A percentile compares a stretch with the other conserved stretches of the same genome.
Conservation (phyloP, 2,329 filamentous ascomycete genomes). For the Daldinia eschscholtzii region DNA sequence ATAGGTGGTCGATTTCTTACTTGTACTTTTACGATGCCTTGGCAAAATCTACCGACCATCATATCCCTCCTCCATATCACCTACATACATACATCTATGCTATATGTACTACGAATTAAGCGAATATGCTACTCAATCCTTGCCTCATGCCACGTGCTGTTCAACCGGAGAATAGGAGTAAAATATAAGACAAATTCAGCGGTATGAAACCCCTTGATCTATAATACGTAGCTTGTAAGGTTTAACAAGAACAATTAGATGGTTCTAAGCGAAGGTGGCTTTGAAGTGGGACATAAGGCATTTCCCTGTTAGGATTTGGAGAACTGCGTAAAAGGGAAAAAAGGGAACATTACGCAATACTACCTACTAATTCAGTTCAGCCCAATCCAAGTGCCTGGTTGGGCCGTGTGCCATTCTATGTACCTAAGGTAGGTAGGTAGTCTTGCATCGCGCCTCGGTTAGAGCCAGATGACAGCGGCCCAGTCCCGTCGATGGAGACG, state of each 20-base stretch:
- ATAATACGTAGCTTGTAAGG: background rate
- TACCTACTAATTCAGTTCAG: constrained; percentile 35
- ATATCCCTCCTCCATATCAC: background rate
- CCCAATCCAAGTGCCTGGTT: constrained; percentile 40
- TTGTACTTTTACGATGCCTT: constrained; percentile 8
- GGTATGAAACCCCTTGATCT: background rate
- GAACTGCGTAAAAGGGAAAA: constrained; percentile 10
- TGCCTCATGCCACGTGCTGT: background rate
- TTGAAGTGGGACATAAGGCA: constrained; percentile 22
- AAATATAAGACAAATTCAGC: background rate
- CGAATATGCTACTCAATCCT: background rate
- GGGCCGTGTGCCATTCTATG: constrained; percentile 22
- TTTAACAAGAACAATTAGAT: constrained; percentile 7
- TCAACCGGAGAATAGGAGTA: background rate
- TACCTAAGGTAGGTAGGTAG: constrained; percentile 18
- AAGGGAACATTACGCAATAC: constrained; percentile 24
- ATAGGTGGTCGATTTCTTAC: constrained; percentile 1
- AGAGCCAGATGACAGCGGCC: constrained; percentile 27
- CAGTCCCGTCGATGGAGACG: constrained; percentile 20
- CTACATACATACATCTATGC: background rate
- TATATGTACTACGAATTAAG: background rate
- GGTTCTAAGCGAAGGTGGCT: constrained; percentile 34
- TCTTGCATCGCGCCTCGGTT: constrained; percentile 37
- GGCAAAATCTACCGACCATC: background rate
- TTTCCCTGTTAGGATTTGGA: constrained; percentile 26